Base-by-base conservation (phyloP, 495 filamentous ascomycete species). In the Aspergillus kassunensis region DNA sequence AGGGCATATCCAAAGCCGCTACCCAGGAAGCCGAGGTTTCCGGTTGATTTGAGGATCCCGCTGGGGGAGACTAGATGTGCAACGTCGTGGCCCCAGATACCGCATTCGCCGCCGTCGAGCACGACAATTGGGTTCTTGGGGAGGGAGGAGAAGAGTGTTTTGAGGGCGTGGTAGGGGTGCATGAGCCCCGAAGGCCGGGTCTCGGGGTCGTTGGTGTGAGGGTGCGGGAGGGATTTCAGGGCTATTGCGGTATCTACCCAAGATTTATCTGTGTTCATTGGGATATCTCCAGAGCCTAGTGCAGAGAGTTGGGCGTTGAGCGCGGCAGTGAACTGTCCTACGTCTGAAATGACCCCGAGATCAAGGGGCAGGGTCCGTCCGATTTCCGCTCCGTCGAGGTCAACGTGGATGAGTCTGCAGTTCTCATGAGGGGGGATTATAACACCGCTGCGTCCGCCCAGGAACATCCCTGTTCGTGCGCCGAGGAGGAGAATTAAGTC, bases 391-490 rank as follows among this genome's bases (percentile, higher is more conserved):
- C 59, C 61, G 15, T 64, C 64, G 8, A 49, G 39, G 41, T 67
- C 64, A 1, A 67, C 60, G 7, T 66, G 64, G 8, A 67, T 20
- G 3, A 64, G 50, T 23, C 58, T 55, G 44, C 64, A 64, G 24
- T 55, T 55, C 23, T 57, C 30, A 9, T 37, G 42, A 6, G 29
- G n/a, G 3, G 64, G 64, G 19, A 67, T 62, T 20, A 67, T 60
- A 18, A 57, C 57, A 8, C 59, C 55, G 45, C 54, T 59, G 16
- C 57, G 57, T 12, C 61, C 57, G 3, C 48, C 61, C 2, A 67
- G 57, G 24, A 56, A 64, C 64, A 67, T 64, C 15, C 64, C 64
- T 15, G 64, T 67, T 34, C 64, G 49, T 0, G 64, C 55, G 18
- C 64, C 64, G 2, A 67, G 56, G 1, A 67, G 61, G 2, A 64